A percentile compares a stretch with the other conserved stretches of the same genome.
phyloP scores from a whole-genome alignment of 306 rosid genomes.

The Trichosanthes truncata region DNA sequence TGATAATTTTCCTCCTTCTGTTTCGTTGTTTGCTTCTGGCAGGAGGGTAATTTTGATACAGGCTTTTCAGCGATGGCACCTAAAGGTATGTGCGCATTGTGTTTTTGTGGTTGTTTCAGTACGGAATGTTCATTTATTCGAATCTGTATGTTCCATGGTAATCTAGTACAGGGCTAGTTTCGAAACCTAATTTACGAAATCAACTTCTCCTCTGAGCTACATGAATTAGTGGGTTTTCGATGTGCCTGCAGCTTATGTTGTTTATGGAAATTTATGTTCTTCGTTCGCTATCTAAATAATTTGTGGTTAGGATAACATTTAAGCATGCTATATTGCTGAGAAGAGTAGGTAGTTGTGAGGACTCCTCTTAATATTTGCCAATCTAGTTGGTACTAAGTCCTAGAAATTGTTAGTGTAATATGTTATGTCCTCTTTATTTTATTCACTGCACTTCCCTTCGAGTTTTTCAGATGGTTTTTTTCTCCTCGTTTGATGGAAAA shows the following conservation, averaged over 20 bases:
- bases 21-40: neutral
- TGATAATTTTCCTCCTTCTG: neutral
- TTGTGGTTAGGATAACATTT: neutral
- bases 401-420: neutral
- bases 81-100: neutral
- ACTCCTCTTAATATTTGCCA: neutral
- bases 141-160: neutral
- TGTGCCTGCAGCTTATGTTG: neutral
- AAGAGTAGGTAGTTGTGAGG: neutral
- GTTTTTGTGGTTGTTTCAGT: neutral
- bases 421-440: neutral
- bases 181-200: neutral
- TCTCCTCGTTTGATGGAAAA: neutral
- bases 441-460: neutral
- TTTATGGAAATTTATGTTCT: neutral
- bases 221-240: neutral
- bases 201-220: neutral
- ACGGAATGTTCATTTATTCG: neutral
- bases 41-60: neutral
- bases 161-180: neutral
- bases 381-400: neutral
- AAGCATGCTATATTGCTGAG: neutral
- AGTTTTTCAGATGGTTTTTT: neutral
- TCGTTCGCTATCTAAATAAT: neutral
- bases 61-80: conserved; percentile 3